These are phyloP conservation scores for Tolypocladium tundrense DNA, from an alignment of 2,329 filamentous ascomycete genomes.

Conservation along the genomic window DNA sequence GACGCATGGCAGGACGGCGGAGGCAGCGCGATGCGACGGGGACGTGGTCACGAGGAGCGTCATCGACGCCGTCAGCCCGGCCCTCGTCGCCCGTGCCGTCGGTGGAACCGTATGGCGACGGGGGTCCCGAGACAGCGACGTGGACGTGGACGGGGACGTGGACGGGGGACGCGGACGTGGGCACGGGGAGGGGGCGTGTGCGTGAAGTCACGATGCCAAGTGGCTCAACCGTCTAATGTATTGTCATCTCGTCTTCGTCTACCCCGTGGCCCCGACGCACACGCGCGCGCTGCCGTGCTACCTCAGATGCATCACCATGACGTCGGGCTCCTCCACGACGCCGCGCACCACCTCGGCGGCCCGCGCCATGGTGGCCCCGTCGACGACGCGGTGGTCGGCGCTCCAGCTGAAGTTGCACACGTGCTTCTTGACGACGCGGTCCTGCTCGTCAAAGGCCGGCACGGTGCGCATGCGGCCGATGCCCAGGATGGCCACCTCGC, in stretches of 20 bases:
- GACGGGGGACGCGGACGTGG: background rate
- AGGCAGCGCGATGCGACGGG: background rate
- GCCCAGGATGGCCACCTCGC: constrained; percentile 85
- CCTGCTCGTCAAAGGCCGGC: constrained; percentile 60
- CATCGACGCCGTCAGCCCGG: background rate
- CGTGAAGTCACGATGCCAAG: background rate
- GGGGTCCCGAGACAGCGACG: background rate
- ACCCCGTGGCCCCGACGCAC: background rate
- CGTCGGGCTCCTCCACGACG: constrained; percentile 74
- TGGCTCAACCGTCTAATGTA: background rate
- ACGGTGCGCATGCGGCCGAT: constrained; percentile 72
- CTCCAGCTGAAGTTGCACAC: constrained; percentile 93
- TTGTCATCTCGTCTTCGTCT: background rate
- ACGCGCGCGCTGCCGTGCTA: constrained; percentile 26
- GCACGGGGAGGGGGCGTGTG: background rate
- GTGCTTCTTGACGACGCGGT: constrained; percentile 61
- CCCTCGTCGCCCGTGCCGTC: background rate
- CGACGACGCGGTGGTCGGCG: constrained; percentile 87
- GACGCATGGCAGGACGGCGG: background rate
- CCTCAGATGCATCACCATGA: constrained; percentile 74
- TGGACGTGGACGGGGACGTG: background rate
- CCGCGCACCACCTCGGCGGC: constrained; percentile 72
- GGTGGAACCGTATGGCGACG: background rate
- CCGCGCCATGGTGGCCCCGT: constrained; percentile 88
- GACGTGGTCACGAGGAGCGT: background rate